These are phyloP conservation scores for Metschnikowia peoriensis DNA, from an alignment of 805 yeast species.

Conservation along the genomic window DNA sequence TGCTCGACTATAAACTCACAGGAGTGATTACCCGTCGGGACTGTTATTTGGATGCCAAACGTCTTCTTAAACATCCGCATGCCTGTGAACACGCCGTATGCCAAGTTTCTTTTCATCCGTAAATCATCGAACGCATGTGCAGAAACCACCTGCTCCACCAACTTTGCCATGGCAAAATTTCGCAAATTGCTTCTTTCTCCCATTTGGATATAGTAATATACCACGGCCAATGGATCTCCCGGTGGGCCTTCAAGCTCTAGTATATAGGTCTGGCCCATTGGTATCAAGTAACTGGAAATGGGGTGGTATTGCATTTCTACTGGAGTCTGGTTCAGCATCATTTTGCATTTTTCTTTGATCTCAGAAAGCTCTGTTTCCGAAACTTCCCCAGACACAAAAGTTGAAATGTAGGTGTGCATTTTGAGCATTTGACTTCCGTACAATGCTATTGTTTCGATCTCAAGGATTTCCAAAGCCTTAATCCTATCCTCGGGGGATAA, in stretches of 20 bases:
- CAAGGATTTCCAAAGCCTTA: slow-evolving; percentile 53
- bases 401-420: slow-evolving; percentile 32
- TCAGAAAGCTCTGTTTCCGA: slow-evolving; percentile 18
- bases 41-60: slow-evolving; percentile 55
- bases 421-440: slow-evolving; percentile 28
- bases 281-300: slow-evolving; percentile 4
- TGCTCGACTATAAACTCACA: slow-evolving; percentile 42
- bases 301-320: neutral
- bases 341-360: slow-evolving; percentile 6
- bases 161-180: slow-evolving; percentile 40
- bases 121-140: slow-evolving; percentile 45
- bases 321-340: neutral
- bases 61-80: slow-evolving; percentile 48
- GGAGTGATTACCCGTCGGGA: slow-evolving; percentile 50
- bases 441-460: slow-evolving; percentile 29
- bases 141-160: slow-evolving; percentile 49
- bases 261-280: neutral
- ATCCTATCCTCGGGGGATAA: slow-evolving; percentile 56
- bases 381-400: slow-evolving; percentile 53
- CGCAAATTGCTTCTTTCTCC: slow-evolving; percentile 42
- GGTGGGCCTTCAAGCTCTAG: slow-evolving; percentile 2
- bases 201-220: slow-evolving; percentile 56
- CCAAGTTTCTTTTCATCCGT: slow-evolving; percentile 56
- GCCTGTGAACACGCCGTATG: slow-evolving; percentile 63
- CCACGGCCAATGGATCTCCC: slow-evolving; percentile 23